phyloP scores from a whole-genome alignment of 139 green algal species.

The Gonium pectorale region DNA sequence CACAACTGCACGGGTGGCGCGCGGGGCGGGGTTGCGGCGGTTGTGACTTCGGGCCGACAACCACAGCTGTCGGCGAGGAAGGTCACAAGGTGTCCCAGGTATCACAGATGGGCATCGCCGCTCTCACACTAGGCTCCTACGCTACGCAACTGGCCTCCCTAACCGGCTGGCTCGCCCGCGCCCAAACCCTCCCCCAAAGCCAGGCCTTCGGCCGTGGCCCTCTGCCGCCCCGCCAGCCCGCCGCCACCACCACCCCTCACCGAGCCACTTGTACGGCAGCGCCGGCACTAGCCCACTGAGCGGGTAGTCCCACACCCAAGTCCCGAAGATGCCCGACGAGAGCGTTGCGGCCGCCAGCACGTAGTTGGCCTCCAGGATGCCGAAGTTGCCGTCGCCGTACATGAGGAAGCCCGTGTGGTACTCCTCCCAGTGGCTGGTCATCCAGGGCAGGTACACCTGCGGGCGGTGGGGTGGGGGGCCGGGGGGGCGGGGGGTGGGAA shows the following conservation, averaged over 20 bases:
- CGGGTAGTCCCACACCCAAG: slow-evolving; percentile 44
- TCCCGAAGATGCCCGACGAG: slow-evolving; percentile 10
- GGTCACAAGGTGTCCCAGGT: no score
- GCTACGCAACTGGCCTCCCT: no score
- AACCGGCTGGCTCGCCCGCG: no score
- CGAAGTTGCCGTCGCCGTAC: slow-evolving; percentile 87
- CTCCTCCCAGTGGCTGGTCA: slow-evolving; percentile 93
- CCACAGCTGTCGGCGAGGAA: no score
- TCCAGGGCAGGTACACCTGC: slow-evolving; percentile 85
- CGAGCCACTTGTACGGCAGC: slow-evolving; percentile 12
- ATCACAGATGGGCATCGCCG: no score
- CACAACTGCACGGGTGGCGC: neutral
- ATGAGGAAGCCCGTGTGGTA: slow-evolving; percentile 91
- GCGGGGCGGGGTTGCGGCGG: no score
- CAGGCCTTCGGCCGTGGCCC: neutral
- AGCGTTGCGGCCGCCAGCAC: slow-evolving; percentile 60
- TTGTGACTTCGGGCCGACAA: no score
- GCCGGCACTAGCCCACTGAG: slow-evolving; percentile 28
- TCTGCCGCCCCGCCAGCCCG: neutral
- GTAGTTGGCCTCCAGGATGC: slow-evolving; percentile 91
- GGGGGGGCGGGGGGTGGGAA: no score
- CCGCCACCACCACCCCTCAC: neutral
- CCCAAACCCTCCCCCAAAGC: neutral
- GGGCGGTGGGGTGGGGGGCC: no score
- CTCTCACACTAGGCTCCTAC: no score